Evolutionary conservation across 345 rosid species (phyloP).

Genomic region (Euphorbia tirucalli): DNA sequence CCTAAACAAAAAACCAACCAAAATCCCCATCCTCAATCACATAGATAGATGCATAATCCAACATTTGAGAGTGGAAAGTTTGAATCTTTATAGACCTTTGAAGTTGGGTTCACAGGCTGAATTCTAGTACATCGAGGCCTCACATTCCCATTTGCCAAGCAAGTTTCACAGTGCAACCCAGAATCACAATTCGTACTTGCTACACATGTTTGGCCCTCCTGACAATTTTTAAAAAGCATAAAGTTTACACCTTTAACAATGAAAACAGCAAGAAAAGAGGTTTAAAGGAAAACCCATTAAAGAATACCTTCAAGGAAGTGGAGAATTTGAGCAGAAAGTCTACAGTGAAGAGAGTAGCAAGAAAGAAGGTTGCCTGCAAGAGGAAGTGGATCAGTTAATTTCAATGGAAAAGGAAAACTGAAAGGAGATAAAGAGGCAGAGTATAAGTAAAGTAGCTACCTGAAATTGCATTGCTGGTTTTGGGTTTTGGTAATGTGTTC

Average conservation of each 20-base stretch:
- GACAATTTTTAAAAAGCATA: neutral
- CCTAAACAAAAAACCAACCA: slow-evolving; percentile 6
- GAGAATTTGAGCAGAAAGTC: slow-evolving; percentile 41
- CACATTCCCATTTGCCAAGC: slow-evolving; percentile 25
- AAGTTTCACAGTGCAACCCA: slow-evolving; percentile 29
- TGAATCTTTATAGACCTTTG: slow-evolving; percentile 19
- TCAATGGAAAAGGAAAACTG: neutral
- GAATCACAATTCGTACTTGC: slow-evolving; percentile 17
- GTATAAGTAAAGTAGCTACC: slow-evolving; percentile 12
- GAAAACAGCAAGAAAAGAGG: neutral
- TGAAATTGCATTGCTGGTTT: slow-evolving; percentile 14
- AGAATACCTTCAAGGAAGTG: slow-evolving; percentile 59
- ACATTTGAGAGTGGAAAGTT: neutral
- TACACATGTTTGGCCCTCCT: slow-evolving; percentile 25
- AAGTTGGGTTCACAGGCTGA: slow-evolving; percentile 25
- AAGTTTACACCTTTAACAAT: neutral
- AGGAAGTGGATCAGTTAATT: slow-evolving; percentile 6
- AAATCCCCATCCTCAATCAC: neutral
- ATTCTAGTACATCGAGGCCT: slow-evolving; percentile 29
- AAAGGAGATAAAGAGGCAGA: neutral
- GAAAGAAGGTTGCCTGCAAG: slow-evolving; percentile 35
- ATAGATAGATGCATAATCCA: neutral
- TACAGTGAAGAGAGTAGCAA: slow-evolving; percentile 30
- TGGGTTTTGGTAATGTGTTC: neutral
- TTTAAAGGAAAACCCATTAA: neutral